A percentile compares a stretch with the other conserved stretches of the same genome.
Evolutionary conservation across 768 basidiomycete genomes (phyloP).

Genomic region (Daedalea quercina): DNA sequence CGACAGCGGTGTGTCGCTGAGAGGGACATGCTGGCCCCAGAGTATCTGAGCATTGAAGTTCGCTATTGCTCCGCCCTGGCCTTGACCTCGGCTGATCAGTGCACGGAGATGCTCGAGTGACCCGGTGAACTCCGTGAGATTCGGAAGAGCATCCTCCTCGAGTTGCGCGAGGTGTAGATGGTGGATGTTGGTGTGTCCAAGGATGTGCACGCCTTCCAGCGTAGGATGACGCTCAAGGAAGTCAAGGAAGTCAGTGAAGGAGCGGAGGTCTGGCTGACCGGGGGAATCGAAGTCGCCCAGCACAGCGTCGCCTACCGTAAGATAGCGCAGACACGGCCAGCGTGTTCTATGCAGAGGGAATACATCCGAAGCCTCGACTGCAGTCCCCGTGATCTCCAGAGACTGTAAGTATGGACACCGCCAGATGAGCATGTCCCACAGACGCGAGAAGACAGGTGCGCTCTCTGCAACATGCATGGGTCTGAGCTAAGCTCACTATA

Average conservation of each 20-base stretch:
- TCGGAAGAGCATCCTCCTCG: constrained; percentile 36
- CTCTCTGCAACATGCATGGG: constrained; percentile 28
- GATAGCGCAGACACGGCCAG: constrained; percentile 59
- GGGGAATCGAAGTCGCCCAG: constrained; percentile 42
- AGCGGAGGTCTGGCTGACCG: constrained; percentile 20
- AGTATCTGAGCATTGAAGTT: background rate
- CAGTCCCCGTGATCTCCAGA: constrained; percentile 48
- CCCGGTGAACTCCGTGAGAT: constrained; percentile 56
- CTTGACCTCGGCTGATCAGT: constrained; percentile 31
- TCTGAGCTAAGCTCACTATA: background rate
- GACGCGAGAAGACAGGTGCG: constrained; percentile 42
- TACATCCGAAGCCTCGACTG: constrained; percentile 45
- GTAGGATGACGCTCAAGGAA: constrained; percentile 63
- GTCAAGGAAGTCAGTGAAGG: constrained; percentile 52
- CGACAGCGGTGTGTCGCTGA: constrained; percentile 10
- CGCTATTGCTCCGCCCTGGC: background rate
- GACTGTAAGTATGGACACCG: constrained; percentile 63
- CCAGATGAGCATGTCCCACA: constrained; percentile 69
- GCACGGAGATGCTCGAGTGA: constrained; percentile 62
- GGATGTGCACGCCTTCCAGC: constrained; percentile 27
- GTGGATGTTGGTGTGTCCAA: constrained; percentile 34
- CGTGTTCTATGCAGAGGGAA: constrained; percentile 50
- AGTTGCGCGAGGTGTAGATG: constrained; percentile 47
- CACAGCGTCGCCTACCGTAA: constrained; percentile 55
- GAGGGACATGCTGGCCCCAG: constrained; percentile 3